These are phyloP conservation scores for Lentinula boryana DNA, from an alignment of 768 basidiomycete species.

Conservation along the genomic window DNA sequence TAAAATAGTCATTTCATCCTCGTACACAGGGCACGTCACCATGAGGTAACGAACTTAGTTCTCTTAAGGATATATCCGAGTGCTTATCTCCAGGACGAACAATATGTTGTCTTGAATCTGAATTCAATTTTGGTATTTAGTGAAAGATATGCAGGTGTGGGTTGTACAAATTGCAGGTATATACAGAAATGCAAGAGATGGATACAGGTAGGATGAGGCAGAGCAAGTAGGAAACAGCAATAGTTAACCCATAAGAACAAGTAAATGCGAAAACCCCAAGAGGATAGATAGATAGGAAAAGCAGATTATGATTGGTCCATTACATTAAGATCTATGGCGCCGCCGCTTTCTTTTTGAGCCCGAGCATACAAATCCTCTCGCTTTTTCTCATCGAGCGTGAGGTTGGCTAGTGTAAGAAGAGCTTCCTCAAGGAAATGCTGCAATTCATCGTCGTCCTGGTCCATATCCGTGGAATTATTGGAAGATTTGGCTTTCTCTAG, in stretches of 20 bases:
- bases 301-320: constrained; percentile 18
- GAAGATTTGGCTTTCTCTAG: constrained; percentile 25
- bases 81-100: no score
- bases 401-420: constrained; percentile 51
- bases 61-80: no score
- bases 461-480: not conserved
- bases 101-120: not conserved
- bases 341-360: constrained; percentile 44
- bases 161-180: not conserved
- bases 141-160: not conserved
- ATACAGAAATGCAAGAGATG: not conserved
- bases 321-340: constrained; percentile 25
- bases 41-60: no score
- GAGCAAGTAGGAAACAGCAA: not conserved
- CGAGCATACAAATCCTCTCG: constrained; percentile 48
- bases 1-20: no score
- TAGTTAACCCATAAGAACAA: not conserved
- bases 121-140: not conserved
- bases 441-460: constrained; percentile 1
- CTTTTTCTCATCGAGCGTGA: constrained; percentile 40
- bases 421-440: constrained; percentile 43
- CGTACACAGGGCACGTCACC: no score
- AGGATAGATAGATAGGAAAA: not conserved
- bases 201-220: not conserved
- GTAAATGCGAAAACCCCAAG: not conserved